These are phyloP conservation scores for Talaromyces thailandensis DNA, from an alignment of 495 filamentous ascomycete species.

Conservation along the genomic window DNA sequence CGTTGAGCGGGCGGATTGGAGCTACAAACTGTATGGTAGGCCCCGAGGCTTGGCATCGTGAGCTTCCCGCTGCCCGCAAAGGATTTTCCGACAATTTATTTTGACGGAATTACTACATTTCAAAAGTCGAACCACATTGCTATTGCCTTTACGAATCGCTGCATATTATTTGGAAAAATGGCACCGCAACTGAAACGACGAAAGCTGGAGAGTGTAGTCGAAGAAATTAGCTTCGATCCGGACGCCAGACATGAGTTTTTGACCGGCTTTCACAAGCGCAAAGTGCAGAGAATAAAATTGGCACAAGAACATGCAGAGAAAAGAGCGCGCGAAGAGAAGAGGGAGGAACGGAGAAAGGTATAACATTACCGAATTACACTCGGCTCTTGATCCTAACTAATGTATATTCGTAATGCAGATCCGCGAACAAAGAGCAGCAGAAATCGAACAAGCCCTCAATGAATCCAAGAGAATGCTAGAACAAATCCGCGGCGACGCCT, in stretches of 20 bases:
- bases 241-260: constrained; percentile 73
- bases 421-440: constrained; percentile 66
- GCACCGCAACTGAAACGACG: constrained; percentile 54
- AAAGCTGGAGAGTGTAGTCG: constrained; percentile 49
- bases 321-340: constrained; percentile 63
- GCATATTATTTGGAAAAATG: constrained; percentile 10
- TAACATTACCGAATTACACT: constrained; percentile 2
- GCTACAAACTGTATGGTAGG: neutral
- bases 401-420: constrained; percentile 40
- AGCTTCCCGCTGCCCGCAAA: constrained; percentile 4
- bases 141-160: neutral
- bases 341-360: constrained; percentile 64
- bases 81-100: constrained; percentile 6
- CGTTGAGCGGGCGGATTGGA: neutral
- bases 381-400: constrained; percentile 2
- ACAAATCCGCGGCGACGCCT: constrained; percentile 40
- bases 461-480: constrained; percentile 55
- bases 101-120: neutral
- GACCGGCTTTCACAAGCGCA: constrained; percentile 94
- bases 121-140: neutral
- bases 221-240: constrained; percentile 78
- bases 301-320: constrained; percentile 70
- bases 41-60: constrained; percentile 3
- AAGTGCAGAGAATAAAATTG: constrained; percentile 69
- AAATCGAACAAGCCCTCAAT: constrained; percentile 69